A percentile compares a stretch with the other conserved stretches of the same genome.
Evolutionary conservation across 2,329 filamentous ascomycete species (phyloP).

Genomic region (Botrytis tulipae): DNA sequence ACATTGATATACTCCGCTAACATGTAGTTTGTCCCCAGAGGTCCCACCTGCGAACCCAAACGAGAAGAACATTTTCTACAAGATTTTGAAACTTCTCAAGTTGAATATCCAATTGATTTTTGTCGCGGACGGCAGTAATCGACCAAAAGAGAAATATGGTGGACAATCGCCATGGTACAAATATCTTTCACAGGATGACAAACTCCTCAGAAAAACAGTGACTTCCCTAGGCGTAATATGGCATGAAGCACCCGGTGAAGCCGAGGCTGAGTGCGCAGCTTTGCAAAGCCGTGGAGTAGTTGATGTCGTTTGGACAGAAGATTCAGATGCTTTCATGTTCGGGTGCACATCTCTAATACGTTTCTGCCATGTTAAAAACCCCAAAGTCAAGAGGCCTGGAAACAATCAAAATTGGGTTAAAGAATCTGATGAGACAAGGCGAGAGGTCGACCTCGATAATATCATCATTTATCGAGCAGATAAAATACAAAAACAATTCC

Average conservation of each 20-base stretch:
- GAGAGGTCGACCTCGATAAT: constrained; percentile 68
- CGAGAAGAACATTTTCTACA: constrained; percentile 64
- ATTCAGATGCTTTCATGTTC: constrained; percentile 96
- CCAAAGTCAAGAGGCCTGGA: neutral
- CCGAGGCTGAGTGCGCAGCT: constrained; percentile 88
- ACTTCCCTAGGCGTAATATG: constrained; percentile 76
- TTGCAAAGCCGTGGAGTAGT: constrained; percentile 77
- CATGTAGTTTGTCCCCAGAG: neutral
- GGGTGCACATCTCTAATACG: constrained; percentile 73
- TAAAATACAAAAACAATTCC: constrained; percentile 45
- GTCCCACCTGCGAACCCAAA: constrained; percentile 44
- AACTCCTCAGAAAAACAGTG: constrained; percentile 50
- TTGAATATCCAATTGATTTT: constrained; percentile 78
- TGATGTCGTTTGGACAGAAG: constrained; percentile 88
- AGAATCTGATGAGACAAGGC: constrained; percentile 55
- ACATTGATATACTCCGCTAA: neutral
- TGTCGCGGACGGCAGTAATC: constrained; percentile 80
- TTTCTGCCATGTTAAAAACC: constrained; percentile 61
- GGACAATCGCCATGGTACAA: neutral
- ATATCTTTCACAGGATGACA: constrained; percentile 21
- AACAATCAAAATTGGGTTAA: constrained; percentile 46
- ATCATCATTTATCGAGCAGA: constrained; percentile 66
- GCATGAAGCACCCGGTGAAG: constrained; percentile 87
- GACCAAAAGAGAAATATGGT: constrained; percentile 55
- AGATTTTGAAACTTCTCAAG: constrained; percentile 70